phyloP scores from a whole-genome alignment of 2,329 filamentous ascomycete species.

The Ascomycota sp. region DNA sequence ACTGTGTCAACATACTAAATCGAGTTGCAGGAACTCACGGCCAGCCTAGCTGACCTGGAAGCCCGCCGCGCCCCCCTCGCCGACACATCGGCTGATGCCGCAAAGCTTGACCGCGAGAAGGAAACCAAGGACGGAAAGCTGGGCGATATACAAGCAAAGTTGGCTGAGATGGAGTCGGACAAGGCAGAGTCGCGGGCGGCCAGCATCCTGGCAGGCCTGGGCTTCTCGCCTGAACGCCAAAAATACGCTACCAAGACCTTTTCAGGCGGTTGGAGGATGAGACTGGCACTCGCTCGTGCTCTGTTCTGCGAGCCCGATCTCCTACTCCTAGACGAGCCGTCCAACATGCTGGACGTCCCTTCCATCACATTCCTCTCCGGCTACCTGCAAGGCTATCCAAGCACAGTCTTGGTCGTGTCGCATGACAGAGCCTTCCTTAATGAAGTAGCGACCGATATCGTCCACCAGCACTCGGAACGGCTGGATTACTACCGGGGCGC shows the following conservation, averaged over 20 bases:
- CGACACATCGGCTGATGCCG: constrained; percentile 80
- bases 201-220: constrained; percentile 88
- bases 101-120: constrained; percentile 63
- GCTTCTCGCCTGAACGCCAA: constrained; percentile 85
- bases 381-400: constrained; percentile 85
- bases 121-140: constrained; percentile 82
- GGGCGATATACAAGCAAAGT: constrained; percentile 75
- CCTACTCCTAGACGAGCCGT: constrained; percentile 92
- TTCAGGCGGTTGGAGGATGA: constrained; percentile 99
- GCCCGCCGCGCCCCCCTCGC: constrained; percentile 58
- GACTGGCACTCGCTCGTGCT: constrained; percentile 79
- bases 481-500: constrained; percentile 97
- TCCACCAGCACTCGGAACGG: constrained; percentile 92
- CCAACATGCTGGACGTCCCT: constrained; percentile 99
- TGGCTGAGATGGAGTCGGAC: constrained; percentile 97
- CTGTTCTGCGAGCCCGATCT: constrained; percentile 96
- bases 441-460: constrained; percentile 97
- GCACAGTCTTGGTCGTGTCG: constrained; percentile 86
- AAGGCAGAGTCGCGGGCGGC: constrained; percentile 91
- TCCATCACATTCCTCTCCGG: constrained; percentile 95
- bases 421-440: constrained; percentile 99
- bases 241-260: constrained; percentile 91
- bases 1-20: constrained; percentile 8
- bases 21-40: constrained; percentile 43
- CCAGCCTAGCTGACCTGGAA: constrained; percentile 60